Evolutionary conservation across 805 yeast genomes (phyloP).

Genomic region (Ogataea dorogensis): DNA sequence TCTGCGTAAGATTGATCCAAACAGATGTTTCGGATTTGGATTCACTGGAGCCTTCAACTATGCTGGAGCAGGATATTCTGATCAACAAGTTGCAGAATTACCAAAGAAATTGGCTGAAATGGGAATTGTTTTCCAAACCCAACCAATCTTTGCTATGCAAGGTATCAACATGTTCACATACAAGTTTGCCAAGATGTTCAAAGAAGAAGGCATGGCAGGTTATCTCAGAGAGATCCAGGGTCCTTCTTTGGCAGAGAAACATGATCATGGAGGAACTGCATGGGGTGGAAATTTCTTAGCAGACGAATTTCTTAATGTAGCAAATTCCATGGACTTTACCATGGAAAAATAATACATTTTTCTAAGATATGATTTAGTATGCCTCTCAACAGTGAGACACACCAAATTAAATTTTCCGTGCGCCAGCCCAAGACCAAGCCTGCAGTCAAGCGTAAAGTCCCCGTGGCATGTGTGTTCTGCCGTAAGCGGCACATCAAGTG

Average conservation of each 20-base stretch:
- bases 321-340: slow-evolving; percentile 19
- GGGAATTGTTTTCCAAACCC: slow-evolving; percentile 51
- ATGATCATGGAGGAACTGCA: slow-evolving; percentile 22
- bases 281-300: slow-evolving; percentile 25
- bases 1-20: slow-evolving; percentile 48
- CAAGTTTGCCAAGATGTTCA: slow-evolving; percentile 50
- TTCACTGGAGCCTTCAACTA: slow-evolving; percentile 62
- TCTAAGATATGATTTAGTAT: slow-evolving; percentile 4
- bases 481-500: slow-evolving; percentile 67
- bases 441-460: slow-evolving; percentile 8
- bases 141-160: slow-evolving; percentile 54
- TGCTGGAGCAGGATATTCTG: slow-evolving; percentile 54
- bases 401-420: slow-evolving; percentile 18
- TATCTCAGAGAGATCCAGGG: slow-evolving; percentile 18
- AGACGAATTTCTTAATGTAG: slow-evolving; percentile 21
- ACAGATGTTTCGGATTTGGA: slow-evolving; percentile 58
- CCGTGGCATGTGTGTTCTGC: slow-evolving; percentile 52
- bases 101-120: slow-evolving; percentile 53
- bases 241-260: slow-evolving; percentile 13
- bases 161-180: slow-evolving; percentile 54
- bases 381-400: slow-evolving; percentile 16
- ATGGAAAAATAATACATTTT: slow-evolving; percentile 6
- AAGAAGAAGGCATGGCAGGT: slow-evolving; percentile 53
- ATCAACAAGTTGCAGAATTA: slow-evolving; percentile 44
- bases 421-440: slow-evolving; percentile 3